Conservation (phyloP, 306 rosid species). For the Styphnolobium japonicum region DNA sequence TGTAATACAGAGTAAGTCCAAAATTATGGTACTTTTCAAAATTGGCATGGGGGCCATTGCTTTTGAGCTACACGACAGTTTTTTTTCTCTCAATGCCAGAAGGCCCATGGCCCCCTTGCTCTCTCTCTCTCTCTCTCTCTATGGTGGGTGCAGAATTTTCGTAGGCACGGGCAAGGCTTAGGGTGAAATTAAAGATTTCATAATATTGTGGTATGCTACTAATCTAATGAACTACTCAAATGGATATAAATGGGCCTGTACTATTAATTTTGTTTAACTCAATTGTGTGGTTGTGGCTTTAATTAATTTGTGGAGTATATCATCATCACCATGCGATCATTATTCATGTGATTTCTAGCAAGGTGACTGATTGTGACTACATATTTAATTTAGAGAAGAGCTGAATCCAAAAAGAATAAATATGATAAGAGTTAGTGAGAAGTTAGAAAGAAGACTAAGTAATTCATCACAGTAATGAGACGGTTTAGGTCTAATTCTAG, state of each 20-base stretch:
- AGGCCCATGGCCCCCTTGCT: conserved; percentile 12
- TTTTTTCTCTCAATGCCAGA: conserved; percentile 21
- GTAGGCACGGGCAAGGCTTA: conserved; percentile 11
- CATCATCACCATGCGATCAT: neutral
- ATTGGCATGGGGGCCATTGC: conserved; percentile 44
- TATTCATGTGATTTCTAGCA: neutral
- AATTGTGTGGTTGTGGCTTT: neutral
- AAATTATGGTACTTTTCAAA: conserved; percentile 46
- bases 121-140: conserved; percentile 7
- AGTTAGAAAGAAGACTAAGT: neutral
- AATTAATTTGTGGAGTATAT: neutral
- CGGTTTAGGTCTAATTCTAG: neutral
- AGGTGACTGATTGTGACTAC: neutral
- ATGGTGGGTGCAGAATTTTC: conserved; percentile 33
- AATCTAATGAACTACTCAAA: neutral
- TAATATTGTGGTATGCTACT: neutral
- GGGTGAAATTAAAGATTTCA: neutral
- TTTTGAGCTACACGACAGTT: conserved; percentile 31
- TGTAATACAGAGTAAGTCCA: conserved; percentile 41
- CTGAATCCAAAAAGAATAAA: neutral
- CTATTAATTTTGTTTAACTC: neutral
- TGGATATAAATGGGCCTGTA: neutral
- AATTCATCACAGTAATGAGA: neutral
- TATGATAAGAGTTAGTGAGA: neutral
- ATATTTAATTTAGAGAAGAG: too few relatives aligned